Percentiles rank a stretch among this genome's conserved stretches.
phyloP scores from a whole-genome alignment of 768 basidiomycete species.

The Termitomyces sp. region DNA sequence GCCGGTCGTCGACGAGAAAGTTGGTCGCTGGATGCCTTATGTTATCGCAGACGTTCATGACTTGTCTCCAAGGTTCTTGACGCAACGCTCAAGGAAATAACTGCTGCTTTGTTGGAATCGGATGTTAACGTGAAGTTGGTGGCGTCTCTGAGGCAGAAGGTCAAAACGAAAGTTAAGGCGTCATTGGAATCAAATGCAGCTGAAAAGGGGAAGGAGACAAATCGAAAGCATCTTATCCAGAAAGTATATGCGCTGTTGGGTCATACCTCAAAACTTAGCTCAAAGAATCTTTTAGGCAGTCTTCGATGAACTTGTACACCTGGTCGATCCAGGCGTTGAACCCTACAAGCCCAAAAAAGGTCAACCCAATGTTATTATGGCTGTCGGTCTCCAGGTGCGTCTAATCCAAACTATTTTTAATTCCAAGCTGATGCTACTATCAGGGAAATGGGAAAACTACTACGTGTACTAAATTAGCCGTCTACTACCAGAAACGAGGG shows the following conservation, averaged over 20 bases:
- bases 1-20: constrained; percentile 89
- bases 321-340: constrained; percentile 94
- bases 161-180: constrained; percentile 86
- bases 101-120: constrained; percentile 87
- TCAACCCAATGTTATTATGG: constrained; percentile 93
- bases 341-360: constrained; percentile 97
- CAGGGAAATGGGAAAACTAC: constrained; percentile 99
- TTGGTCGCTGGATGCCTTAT: constrained; percentile 23
- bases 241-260: constrained; percentile 49
- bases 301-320: constrained; percentile 90
- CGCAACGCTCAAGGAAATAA: constrained; percentile 90
- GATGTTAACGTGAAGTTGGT: constrained; percentile 99
- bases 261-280: background rate
- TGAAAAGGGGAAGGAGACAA: constrained; percentile 75
- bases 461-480: constrained; percentile 97
- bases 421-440: background rate
- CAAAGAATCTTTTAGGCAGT: constrained; percentile 59
- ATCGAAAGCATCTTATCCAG: constrained; percentile 85
- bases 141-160: constrained; percentile 77
- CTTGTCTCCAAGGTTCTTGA: constrained; percentile 72
- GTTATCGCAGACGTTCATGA: constrained; percentile 5
- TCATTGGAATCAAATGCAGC: constrained; percentile 57
- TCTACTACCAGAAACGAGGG: constrained; percentile 94
- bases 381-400: constrained; percentile 87
- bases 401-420: background rate